Evolutionary conservation across 441 rosid species (phyloP), one percentile per base, ranked within the genome.

Genomic region (Kokia cookei): DNA sequence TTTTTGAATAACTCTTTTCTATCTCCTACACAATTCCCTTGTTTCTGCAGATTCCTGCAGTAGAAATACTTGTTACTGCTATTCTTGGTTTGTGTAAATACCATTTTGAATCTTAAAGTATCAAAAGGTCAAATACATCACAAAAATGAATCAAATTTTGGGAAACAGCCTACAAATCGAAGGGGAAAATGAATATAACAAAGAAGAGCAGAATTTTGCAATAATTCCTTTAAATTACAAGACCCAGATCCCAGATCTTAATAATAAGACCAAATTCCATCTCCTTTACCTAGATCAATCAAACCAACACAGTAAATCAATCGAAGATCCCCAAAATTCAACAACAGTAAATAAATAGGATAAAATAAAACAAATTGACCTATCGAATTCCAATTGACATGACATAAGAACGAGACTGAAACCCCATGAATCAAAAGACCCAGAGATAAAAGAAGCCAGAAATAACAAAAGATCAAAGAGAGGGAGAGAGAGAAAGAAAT

Each of bases 211-310:
- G 17, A 73, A 72, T 51, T 62, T 55, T 10, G 14, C 74, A 54
- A 62, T 29, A 69, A 60, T 64, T 74, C 37, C 45, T n/a, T 57
- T 63, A 65, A 78, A 67, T 47, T 27, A 63, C 65, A 75, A 76
- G 40, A 60, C 58, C 65, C 74, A 73, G 76, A 83, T 84, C 83
- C 81, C 78, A 82, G 89, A 89, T 89, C 86, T 75, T 78, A 74
- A 68, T 65, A 74, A 19, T 71, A 76, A 76, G 75, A 79, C 75
- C 75, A 63, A 79, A 71, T 59, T 27, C 67, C 55, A 69, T 35
- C 51, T 42, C 43, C 51, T 64, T 19, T 22, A 71, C 12, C 57
- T 65, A 12, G 37, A 71, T 24, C 13, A 72, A 60, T 60, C 32
- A 3, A 68, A 75, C 48, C 81, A 71, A 76, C 54, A 69, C 75